Base-by-base conservation (phyloP, 2,329 filamentous ascomycete species). In the Saccharata proteae region DNA sequence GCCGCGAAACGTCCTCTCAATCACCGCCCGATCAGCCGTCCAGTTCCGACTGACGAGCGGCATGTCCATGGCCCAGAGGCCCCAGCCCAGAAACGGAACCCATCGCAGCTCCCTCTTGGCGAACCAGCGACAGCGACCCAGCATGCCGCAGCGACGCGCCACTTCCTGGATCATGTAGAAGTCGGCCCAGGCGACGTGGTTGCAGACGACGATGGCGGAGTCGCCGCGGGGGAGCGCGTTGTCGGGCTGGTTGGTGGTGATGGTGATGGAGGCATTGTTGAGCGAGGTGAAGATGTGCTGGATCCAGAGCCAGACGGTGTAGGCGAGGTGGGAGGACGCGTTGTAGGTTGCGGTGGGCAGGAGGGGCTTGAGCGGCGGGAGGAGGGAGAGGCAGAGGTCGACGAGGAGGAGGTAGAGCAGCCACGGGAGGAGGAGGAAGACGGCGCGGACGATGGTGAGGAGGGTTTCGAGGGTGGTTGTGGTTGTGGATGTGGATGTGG, bases 91-190 rank as follows among this genome's bases (percentile, higher is more conserved):
- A 37, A 77, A 68, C 4, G 71, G 72, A 9, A 77, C 66, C 52
- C 62, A 60, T 37, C 62, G 62, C 36, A 77, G 57, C 47, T 74
- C 63, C 36, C 64, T 61, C 52, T 76, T 77, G 34, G 71, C 67
- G 46, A 77, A 75, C 59, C 71, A 77, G 16, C 70, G 64, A 44
- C 68, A 74, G 30, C 68, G 59, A n/a, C 66, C 59, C 6, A 77
- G 60, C 74, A 77, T 77, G 33, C 60, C 62, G 9, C 65, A 52
- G 24, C 56, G 56, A 28, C 64, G 42, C 10, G 71, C 71, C 24
- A 74, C 50, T 21, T 64, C 62, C 50, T 77, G 71, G 39, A 76
- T 69, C 59, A 75, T 65, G 55, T 74, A 77, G 45, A 77, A 75
- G 49, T 77, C 72, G 35, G 62, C 59, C 72, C 71, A 77, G 30